phyloP scores from a whole-genome alignment of 768 basidiomycete species.

The Agaricus blazei region DNA sequence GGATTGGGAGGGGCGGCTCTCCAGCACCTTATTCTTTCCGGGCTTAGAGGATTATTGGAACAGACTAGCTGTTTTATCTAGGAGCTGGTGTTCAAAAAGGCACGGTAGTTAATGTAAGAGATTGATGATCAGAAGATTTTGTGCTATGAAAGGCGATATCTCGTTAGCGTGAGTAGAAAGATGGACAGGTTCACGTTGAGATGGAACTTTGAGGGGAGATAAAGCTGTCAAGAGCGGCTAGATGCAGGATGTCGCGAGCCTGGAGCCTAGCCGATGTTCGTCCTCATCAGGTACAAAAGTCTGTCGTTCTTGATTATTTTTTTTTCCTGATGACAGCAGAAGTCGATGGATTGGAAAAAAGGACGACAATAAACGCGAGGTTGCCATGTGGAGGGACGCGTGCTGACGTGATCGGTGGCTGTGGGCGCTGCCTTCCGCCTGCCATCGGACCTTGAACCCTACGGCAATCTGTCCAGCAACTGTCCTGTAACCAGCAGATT shows the following conservation, averaged over 20 bases:
- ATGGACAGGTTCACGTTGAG: background rate
- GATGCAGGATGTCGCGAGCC: constrained; percentile 1
- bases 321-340: background rate
- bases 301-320: too few relatives aligned
- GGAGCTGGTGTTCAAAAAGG: background rate
- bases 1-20: background rate
- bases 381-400: background rate
- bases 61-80: background rate
- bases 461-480: too few relatives aligned
- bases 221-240: background rate
- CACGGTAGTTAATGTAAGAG: background rate
- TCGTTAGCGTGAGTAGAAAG: background rate
- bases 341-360: background rate
- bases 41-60: background rate
- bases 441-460: too few relatives aligned
- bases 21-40: background rate
- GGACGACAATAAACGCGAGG: background rate
- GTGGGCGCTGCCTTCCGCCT: background rate
- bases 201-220: background rate
- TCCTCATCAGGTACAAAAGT: background rate
- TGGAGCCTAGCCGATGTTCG: background rate
- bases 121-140: background rate
- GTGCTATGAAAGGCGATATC: background rate
- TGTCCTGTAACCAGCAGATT: too few relatives aligned
- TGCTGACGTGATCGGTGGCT: constrained; percentile 5